Evolutionary conservation across 129 eudicot species (phyloP), one percentile per base, ranked within the genome.

Genomic region (Pseudognaphalium luteoalbum): DNA sequence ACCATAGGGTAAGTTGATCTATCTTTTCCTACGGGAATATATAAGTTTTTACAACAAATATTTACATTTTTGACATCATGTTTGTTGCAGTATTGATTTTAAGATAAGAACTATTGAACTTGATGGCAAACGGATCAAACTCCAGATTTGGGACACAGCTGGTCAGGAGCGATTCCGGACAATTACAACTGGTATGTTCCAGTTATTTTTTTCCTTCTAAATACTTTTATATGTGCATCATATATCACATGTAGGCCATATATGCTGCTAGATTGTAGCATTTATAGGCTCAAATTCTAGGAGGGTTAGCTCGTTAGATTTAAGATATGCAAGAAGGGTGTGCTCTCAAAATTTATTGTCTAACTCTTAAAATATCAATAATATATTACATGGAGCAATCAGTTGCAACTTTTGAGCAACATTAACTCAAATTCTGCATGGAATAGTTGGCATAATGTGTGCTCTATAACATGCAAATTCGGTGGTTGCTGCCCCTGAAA

Each of bases 141-240:
- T 90, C 66, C 96, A 90, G 74, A 90, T 90, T 32, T 90, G 96
- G 96, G 96, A 90, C 75, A 90, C 96, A 20, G 96, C 96, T 82
- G 96, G 96, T 67, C 96, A 87, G 72, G 96, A 90, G 76, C 88
- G 96, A 35, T 90, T 90, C 57, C 79, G 96, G 11, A 90, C 96
- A 17, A 90, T 90, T 81, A 90, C 96, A 6, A 90, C 96, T 17
- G 96, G 96, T 87, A 68, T 6, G 60, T 64, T 63, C 56, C 44
- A 56, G 60, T 33, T n/a, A n/a, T n/a, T 54, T 81, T 37, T 72
- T 50, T 71, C 39, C 22, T 29, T 10, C 51, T 70, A 19, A 12
- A 41, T 41, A 14, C 29, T 71, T 35, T 21, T 22, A n/a, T 30
- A 21, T 44, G 8, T 77, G 32, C 41, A 28, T 71, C 62, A 41